phyloP scores from a whole-genome alignment of 2,329 filamentous ascomycete genomes.

The Beauveria scarabaeidicola region DNA sequence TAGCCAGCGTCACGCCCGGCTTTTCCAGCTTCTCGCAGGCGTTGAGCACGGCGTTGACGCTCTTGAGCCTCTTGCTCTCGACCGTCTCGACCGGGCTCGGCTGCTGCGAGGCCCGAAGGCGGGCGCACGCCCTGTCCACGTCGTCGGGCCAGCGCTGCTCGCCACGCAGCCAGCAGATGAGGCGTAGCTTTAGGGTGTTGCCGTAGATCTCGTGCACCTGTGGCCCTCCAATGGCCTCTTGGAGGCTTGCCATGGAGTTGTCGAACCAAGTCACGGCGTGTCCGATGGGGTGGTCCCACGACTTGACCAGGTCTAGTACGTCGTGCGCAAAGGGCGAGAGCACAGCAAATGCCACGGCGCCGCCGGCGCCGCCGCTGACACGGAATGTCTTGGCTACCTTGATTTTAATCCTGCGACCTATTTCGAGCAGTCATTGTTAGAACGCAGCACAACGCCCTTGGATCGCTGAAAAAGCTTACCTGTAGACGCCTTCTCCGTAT shows the following conservation, averaged over 20 bases:
- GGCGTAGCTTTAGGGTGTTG: background rate
- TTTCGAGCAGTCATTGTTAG: background rate
- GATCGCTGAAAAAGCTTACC: background rate
- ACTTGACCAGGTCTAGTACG: background rate
- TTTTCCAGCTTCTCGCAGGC: background rate
- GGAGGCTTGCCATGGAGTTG: background rate
- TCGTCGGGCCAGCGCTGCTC: background rate
- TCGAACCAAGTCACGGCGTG: background rate
- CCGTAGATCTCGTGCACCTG: background rate
- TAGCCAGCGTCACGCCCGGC: background rate
- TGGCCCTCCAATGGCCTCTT: background rate
- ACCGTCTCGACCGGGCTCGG: background rate
- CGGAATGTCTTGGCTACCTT: background rate
- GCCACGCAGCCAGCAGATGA: background rate
- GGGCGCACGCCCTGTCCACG: background rate
- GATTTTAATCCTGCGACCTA: background rate
- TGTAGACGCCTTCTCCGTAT: background rate
- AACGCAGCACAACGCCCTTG: too few relatives aligned
- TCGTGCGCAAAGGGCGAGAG: background rate
- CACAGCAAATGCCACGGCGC: background rate
- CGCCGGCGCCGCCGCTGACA: background rate
- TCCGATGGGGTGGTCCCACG: constrained; percentile 1
- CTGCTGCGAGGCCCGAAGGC: background rate
- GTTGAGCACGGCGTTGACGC: background rate
- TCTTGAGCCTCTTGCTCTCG: background rate